A percentile compares a stretch with the other conserved stretches of the same genome.
phyloP scores from a whole-genome alignment of 202 grass and related monocot species.

The Setaria viridis region DNA sequence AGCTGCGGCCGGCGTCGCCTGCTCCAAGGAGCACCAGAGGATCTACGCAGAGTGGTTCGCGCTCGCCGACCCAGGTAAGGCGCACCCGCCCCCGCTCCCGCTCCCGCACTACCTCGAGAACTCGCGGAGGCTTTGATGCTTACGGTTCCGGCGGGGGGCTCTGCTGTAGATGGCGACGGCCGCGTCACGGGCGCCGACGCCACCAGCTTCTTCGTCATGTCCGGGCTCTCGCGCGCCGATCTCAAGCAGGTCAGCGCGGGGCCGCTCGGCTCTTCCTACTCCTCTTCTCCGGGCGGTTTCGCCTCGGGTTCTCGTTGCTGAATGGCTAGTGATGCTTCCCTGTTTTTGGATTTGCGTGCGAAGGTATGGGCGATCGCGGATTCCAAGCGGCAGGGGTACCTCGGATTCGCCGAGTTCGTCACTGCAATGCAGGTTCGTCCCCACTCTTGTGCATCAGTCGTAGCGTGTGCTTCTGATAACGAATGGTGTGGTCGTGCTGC shows the following conservation, averaged over 20 bases:
- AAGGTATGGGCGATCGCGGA: slow-evolving; percentile 95
- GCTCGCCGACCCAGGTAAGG: slow-evolving; percentile 72
- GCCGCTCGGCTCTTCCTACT: neutral
- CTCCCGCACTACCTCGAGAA: neutral
- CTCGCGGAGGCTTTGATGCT: neutral
- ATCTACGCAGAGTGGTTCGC: slow-evolving; percentile 87
- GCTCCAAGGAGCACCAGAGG: slow-evolving; percentile 80
- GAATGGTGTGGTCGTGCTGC: neutral
- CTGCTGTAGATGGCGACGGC: slow-evolving; percentile 68
- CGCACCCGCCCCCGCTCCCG: neutral
- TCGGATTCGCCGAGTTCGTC: slow-evolving; percentile 82
- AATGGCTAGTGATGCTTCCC: neutral
- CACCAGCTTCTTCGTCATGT: slow-evolving; percentile 88
- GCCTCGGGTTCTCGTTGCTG: neutral
- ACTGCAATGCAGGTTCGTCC: slow-evolving; percentile 77
- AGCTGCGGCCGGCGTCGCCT: slow-evolving; percentile 45
- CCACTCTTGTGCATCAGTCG: neutral
- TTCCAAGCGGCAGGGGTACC: slow-evolving; percentile 86
- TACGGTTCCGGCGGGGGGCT: neutral
- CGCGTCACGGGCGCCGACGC: slow-evolving; percentile 80
- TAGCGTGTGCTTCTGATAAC: neutral
- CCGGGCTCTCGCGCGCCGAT: slow-evolving; percentile 81
- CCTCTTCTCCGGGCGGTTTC: neutral
- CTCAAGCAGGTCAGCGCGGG: slow-evolving; percentile 75
- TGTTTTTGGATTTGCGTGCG: slow-evolving; percentile 21